Base-by-base conservation (phyloP, 495 filamentous ascomycete species). In the Talaromyces ruber region DNA sequence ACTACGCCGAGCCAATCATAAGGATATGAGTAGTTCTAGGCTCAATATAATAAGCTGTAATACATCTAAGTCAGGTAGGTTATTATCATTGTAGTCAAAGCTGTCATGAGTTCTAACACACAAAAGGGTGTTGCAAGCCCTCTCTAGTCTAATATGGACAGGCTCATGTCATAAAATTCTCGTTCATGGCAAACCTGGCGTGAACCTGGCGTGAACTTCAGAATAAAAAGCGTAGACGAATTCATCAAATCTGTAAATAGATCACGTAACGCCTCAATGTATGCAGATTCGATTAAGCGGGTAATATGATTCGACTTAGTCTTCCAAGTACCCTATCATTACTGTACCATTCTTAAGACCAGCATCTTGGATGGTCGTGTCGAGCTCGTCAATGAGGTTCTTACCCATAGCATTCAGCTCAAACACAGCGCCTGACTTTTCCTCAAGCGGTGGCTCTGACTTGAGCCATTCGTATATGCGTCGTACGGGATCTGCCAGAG, bases 381-480 rank as follows among this genome's bases (percentile, higher is more conserved):
- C 82, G 9, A 97, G 76, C 37, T 77, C 70, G 5, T 89, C 88
- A 53, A 97, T 90, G 61, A 98, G 70, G 65, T 97, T 92, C 67
- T 81, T 86, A 43, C 91, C 89, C 79, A 91, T 82, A 18, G 81
- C 83, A 67, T 91, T 89, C 61, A 98, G 81, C 66, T 97, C 94
- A 74, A 98, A 97, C 53, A 83, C 81, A 21, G 88, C 74, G 0
- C 88, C 90, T 34, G 84, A 84, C 72, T 93, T 93, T 56, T 88
- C 92, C 59, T 88, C 85, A 59, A 84, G 66, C 37, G 82, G 81
- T 43, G 77, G 79, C 28, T 90, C 86, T 4, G 92, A 89, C 74
- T 98, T 98, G 45, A 98, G 83, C 91, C 93, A 98, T 76, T 98
- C 94, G 69, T 93, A 98, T 34, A 98, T 84, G 12, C 91, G 82